Evolutionary conservation across 1,284 basidiomycete genomes (phyloP), one percentile per base, ranked within the genome.

Genomic region (Cutaneotrichosporon arboriforme): DNA sequence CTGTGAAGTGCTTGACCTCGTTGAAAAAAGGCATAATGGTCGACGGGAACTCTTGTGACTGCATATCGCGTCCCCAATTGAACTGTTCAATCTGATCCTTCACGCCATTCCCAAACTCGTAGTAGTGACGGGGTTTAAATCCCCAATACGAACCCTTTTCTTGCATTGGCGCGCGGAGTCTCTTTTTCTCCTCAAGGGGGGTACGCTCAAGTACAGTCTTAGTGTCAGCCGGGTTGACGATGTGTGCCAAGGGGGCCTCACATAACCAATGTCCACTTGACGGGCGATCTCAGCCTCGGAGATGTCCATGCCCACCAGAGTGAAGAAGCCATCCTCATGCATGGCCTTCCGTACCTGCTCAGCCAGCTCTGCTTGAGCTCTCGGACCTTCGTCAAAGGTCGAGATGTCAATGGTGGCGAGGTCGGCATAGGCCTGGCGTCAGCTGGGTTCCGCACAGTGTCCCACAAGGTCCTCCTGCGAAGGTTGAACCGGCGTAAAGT

Each of bases 81-180:
- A 61, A 64, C 52, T 64, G 62, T 39, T 64, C 62, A 20, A 64
- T 64, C 45, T 60, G 53, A 45, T 64, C 62, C 43, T 57, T 64
- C 17, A 64, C 62, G 8, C 62, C 62, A 13, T 61, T 58, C 35
- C 59, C 57, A 53, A 63, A 61, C 60, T 63, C 62, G 47, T 63
- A 63, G 46, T 63, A 63, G 39, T 61, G 43, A 13, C 62, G 44
- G 14, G 51, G 52, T 50, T 64, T 61, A 54, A 60, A 61, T 9
- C 62, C 62, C 13, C 41, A n/a, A 34, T 61, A 64, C 1, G 20
- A 13, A 20, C 60, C 62, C 9, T 46, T 46, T 35, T 52, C 40
- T 35, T 61, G 56, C 55, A 56, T 61, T 31, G 51, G 54, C 3
- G 50, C 55, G 13, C 54, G 37, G 2, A 61, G 49, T 1, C 23